These are phyloP conservation scores for Candida ovalis DNA, from an alignment of 805 yeast genomes.

Conservation along the genomic window DNA sequence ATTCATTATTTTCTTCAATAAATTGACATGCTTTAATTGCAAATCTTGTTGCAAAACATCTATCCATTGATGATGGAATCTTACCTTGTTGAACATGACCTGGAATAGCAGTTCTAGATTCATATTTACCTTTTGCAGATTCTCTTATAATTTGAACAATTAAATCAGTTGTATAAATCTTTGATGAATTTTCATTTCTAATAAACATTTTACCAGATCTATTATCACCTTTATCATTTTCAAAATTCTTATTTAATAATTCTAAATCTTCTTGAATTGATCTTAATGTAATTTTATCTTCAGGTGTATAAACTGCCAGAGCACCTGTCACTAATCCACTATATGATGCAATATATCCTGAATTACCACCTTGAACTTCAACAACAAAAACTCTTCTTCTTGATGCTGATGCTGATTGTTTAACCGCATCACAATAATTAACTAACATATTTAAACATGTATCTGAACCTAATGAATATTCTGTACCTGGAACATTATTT, in stretches of 20 bases:
- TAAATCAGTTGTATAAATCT: conserved; percentile 62
- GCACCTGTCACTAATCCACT: conserved; percentile 71
- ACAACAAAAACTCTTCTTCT: conserved; percentile 77
- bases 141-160: conserved; percentile 69
- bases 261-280: conserved; percentile 64
- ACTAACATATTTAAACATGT: conserved; percentile 70
- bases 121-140: conserved; percentile 62
- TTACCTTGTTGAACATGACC: conserved; percentile 89
- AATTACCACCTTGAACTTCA: conserved; percentile 83
- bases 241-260: conserved; percentile 54
- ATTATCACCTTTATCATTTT: conserved; percentile 58
- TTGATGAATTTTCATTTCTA: conserved; percentile 63
- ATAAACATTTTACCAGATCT: conserved; percentile 68
- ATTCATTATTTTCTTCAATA: conserved; percentile 52
- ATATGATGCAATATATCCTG: conserved; percentile 72
- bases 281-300: conserved; percentile 56
- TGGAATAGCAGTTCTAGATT: conserved; percentile 76
- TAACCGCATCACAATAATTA: conserved; percentile 73
- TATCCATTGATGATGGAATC: conserved; percentile 86
- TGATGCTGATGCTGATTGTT: conserved; percentile 75
- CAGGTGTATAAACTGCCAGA: conserved; percentile 73
- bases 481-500: conserved; percentile 86
- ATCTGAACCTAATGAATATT: conserved; percentile 72
- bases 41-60: conserved; percentile 83
- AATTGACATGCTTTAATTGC: conserved; percentile 89